A percentile compares a stretch with the other conserved stretches of the same genome.
phyloP scores from a whole-genome alignment of 306 rosid species.

The Nissolia schottii region DNA sequence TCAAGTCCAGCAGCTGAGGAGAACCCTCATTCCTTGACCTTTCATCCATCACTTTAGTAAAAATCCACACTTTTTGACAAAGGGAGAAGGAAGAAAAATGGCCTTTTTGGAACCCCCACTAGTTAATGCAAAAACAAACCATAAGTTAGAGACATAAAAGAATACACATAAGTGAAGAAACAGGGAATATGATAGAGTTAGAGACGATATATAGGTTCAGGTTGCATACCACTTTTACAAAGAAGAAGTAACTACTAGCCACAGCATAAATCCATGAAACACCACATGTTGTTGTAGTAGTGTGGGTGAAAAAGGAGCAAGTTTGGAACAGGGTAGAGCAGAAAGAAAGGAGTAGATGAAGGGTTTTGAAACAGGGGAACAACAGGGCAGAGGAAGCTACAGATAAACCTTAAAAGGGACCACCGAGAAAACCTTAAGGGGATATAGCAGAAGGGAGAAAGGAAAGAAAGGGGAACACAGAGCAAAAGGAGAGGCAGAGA shows the following conservation, averaged over 20 bases:
- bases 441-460: background rate
- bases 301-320: background rate
- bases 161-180: background rate
- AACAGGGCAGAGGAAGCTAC: background rate
- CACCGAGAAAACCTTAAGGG: background rate
- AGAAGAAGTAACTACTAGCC: no score
- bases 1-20: conserved; percentile 70
- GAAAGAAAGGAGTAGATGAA: background rate
- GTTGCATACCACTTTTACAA: conserved; percentile 8
- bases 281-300: conserved; percentile 14
- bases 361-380: background rate
- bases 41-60: conserved; percentile 40
- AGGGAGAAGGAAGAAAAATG: background rate
- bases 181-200: background rate
- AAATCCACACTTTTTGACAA: background rate
- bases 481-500: conserved; percentile 13
- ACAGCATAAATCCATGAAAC: conserved; percentile 27
- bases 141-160: background rate
- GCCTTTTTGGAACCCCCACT: background rate
- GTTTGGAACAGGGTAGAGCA: background rate
- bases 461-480: background rate
- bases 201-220: background rate
- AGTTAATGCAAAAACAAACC: conserved; percentile 21
- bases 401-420: conserved; percentile 9
- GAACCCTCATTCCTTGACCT: conserved; percentile 46